These are phyloP conservation scores for Diaporthe batatas DNA, from an alignment of 2,329 filamentous ascomycete genomes.

Conservation along the genomic window DNA sequence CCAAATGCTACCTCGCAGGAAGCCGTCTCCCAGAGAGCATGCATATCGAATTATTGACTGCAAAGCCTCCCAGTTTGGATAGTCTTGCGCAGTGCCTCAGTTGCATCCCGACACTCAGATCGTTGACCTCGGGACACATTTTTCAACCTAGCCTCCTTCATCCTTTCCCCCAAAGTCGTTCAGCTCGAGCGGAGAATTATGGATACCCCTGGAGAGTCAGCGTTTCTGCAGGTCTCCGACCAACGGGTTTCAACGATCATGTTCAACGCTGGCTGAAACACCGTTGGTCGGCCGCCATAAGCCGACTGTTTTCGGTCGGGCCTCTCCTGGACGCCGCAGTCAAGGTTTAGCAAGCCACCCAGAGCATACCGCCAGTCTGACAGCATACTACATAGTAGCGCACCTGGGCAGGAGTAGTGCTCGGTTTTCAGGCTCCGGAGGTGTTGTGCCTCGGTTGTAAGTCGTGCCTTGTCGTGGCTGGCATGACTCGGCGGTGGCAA, in stretches of 20 bases:
- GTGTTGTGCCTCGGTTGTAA: conserved; percentile 1
- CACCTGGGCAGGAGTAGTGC: neutral
- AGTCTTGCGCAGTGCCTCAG: conserved; percentile 1
- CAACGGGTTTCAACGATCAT: conserved; percentile 13
- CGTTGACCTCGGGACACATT: no score
- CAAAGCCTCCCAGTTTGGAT: neutral
- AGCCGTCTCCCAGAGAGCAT: neutral
- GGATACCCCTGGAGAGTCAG: neutral
- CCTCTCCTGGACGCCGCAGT: conserved; percentile 12
- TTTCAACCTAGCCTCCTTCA: neutral
- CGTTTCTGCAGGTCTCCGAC: conserved; percentile 19
- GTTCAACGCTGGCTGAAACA: conserved; percentile 29
- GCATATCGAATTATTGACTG: neutral
- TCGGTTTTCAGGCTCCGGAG: neutral
- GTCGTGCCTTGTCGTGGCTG: neutral
- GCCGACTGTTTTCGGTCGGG: conserved; percentile 15
- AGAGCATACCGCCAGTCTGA: conserved; percentile 27
- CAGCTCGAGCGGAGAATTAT: neutral
- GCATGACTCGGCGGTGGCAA: conserved; percentile 21
- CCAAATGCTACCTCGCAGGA: neutral
- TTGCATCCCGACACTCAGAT: neutral
- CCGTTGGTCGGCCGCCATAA: conserved; percentile 20
- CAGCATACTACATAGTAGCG: no score
- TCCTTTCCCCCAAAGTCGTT: neutral
- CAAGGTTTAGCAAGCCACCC: conserved; percentile 17